A percentile compares a stretch with the other conserved stretches of the same genome.
These are phyloP conservation scores for Zymoseptoria tritici DNA, from an alignment of 2,329 filamentous ascomycete species.

Conservation along the genomic window DNA sequence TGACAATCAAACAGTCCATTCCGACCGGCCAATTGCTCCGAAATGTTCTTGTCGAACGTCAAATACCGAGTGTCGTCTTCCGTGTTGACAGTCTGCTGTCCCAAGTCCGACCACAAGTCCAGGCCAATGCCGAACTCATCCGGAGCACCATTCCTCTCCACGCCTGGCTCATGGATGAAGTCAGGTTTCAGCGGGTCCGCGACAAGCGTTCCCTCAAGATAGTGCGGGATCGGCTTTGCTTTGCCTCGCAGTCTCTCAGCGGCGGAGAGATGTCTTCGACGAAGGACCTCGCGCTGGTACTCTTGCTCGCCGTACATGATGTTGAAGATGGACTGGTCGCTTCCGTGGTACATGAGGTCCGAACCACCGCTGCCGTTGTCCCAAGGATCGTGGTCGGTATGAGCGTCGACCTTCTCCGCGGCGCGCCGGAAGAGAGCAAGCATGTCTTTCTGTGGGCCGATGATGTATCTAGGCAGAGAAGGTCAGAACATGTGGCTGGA, in stretches of 20 bases:
- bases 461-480: conserved; percentile 15
- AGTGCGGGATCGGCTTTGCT: conserved; percentile 8
- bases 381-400: conserved; percentile 12
- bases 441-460: conserved; percentile 21
- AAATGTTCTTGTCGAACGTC: conserved; percentile 5
- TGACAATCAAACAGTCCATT: conserved; percentile 7
- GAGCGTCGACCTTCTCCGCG: conserved; percentile 16
- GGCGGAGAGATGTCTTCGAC: conserved; percentile 14
- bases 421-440: conserved; percentile 18
- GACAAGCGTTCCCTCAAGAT: conserved; percentile 14
- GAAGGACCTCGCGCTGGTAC: conserved; percentile 24
- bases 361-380: conserved; percentile 22
- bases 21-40: conserved; percentile 9
- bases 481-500: neutral
- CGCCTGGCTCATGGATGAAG: conserved; percentile 15
- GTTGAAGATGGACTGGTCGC: conserved; percentile 22
- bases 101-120: conserved; percentile 24
- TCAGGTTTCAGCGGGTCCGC: conserved; percentile 14
- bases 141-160: conserved; percentile 37
- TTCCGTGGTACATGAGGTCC: conserved; percentile 21
- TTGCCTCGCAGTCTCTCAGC: conserved; percentile 5
- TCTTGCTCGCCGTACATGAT: conserved; percentile 26
- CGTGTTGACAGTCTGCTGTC: conserved; percentile 19
- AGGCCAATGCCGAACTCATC: conserved; percentile 26
- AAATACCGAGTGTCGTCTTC: conserved; percentile 13